phyloP scores from a whole-genome alignment of 371 early-diverging fungal species.

The Mycotypha africana region DNA sequence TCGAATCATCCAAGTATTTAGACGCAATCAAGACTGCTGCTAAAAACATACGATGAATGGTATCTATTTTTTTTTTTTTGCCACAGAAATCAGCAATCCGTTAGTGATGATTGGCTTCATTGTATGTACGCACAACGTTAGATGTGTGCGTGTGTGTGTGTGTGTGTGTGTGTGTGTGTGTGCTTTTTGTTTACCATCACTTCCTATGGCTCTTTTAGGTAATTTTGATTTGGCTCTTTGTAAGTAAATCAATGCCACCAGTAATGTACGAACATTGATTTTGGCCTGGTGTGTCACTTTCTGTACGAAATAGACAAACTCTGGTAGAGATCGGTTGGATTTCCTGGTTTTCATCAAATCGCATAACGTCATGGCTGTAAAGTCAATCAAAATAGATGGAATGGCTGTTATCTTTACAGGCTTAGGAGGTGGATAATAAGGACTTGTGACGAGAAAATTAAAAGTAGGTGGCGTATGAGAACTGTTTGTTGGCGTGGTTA shows the following conservation, averaged over 20 bases:
- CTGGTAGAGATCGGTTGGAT: conserved; percentile 26
- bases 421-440: conserved; percentile 1
- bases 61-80: conserved; percentile 15
- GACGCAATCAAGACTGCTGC: conserved; percentile 69
- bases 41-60: conserved; percentile 72
- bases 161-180: no score
- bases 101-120: background rate
- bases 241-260: conserved; percentile 41
- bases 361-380: conserved; percentile 25
- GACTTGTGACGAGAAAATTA: conserved; percentile 9
- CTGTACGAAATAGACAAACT: conserved; percentile 39
- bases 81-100: background rate
- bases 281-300: conserved; percentile 35
- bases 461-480: conserved; percentile 7
- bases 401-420: background rate
- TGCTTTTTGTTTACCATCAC: conserved; percentile 23
- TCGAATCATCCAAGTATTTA: conserved; percentile 67
- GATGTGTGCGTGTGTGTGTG: no score
- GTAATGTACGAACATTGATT: conserved; percentile 30
- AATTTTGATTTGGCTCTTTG: conserved; percentile 35
- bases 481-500: no score
- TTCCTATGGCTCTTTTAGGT: conserved; percentile 34
- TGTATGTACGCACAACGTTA: no score
- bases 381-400: conserved; percentile 17
- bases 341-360: conserved; percentile 19